phyloP scores from a whole-genome alignment of 148 eudicot species.

The Limonium bicolor region DNA sequence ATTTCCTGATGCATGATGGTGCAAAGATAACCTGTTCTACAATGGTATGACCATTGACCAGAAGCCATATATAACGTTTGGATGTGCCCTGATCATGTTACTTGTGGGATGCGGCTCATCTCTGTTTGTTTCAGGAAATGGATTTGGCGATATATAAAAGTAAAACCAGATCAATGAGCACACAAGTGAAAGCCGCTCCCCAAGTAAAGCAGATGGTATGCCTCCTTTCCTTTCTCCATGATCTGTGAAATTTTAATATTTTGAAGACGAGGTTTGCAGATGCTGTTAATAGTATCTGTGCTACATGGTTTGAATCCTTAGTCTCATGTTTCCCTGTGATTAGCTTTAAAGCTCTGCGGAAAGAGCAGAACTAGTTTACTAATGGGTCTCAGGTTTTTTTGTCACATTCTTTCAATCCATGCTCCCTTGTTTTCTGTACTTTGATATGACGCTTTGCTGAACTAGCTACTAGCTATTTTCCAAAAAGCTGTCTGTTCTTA shows the following conservation, averaged over 20 bases:
- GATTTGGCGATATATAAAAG: constrained; percentile 20
- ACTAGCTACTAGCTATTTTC: neutral
- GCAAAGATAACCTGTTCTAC: constrained; percentile 16
- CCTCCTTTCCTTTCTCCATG: neutral
- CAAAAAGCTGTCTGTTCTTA: constrained; percentile 3
- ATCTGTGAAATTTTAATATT: neutral
- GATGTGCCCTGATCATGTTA: neutral
- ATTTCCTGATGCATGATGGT: constrained; percentile 22
- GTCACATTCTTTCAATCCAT: neutral
- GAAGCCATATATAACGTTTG: neutral
- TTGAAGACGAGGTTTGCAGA: neutral
- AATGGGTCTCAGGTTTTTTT: neutral
- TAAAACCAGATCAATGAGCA: constrained; percentile 26
- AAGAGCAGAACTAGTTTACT: neutral
- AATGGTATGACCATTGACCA: constrained; percentile 21
- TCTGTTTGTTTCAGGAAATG: constrained; percentile 23
- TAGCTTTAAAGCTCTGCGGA: neutral
- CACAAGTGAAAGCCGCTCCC: constrained; percentile 50
- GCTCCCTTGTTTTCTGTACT: neutral
- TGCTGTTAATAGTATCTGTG: neutral
- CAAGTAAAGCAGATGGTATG: constrained; percentile 50
- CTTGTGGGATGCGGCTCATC: neutral
- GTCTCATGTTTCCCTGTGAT: neutral
- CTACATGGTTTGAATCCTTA: neutral
- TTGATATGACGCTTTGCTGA: neutral